Evolutionary conservation across 805 yeast species (phyloP).

Genomic region (Kluyveromyces siamensis): DNA sequence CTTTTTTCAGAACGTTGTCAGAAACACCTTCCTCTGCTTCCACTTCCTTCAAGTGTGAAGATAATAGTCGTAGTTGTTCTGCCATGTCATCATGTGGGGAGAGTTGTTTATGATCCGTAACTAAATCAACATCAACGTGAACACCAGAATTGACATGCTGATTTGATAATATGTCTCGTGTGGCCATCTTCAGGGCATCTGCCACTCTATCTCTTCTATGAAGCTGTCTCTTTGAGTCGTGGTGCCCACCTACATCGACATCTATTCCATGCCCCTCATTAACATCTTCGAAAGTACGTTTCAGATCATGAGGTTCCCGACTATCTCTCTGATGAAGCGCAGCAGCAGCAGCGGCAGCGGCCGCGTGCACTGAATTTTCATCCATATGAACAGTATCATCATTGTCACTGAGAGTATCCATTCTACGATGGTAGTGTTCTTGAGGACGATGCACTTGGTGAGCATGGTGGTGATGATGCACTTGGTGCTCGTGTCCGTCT

Average conservation of each 20-base stretch:
- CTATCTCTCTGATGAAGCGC: slow-evolving; percentile 5
- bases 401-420: neutral
- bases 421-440: slow-evolving; percentile 3
- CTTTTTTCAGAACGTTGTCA: slow-evolving; percentile 10
- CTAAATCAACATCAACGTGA: slow-evolving; percentile 16
- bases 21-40: slow-evolving; percentile 17
- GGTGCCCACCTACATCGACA: neutral
- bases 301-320: slow-evolving; percentile 6
- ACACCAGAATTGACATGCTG: slow-evolving; percentile 1
- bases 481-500: slow-evolving; percentile 1
- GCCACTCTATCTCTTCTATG: slow-evolving; percentile 2
- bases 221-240: slow-evolving; percentile 1
- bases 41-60: slow-evolving; percentile 29
- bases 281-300: slow-evolving; percentile 7
- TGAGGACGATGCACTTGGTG: neutral
- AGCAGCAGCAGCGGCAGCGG: slow-evolving; percentile 11
- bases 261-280: neutral
- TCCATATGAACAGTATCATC: neutral
- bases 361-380: slow-evolving; percentile 1
- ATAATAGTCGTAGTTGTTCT: slow-evolving; percentile 26
- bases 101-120: slow-evolving; percentile 22
- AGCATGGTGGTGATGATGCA: slow-evolving; percentile 1
- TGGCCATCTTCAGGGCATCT: slow-evolving; percentile 1
- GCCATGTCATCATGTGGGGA: slow-evolving; percentile 26
- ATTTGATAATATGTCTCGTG: slow-evolving; percentile 1